Base-by-base conservation (phyloP, 495 filamentous ascomycete species). In the Trypethelium eluteriae region DNA sequence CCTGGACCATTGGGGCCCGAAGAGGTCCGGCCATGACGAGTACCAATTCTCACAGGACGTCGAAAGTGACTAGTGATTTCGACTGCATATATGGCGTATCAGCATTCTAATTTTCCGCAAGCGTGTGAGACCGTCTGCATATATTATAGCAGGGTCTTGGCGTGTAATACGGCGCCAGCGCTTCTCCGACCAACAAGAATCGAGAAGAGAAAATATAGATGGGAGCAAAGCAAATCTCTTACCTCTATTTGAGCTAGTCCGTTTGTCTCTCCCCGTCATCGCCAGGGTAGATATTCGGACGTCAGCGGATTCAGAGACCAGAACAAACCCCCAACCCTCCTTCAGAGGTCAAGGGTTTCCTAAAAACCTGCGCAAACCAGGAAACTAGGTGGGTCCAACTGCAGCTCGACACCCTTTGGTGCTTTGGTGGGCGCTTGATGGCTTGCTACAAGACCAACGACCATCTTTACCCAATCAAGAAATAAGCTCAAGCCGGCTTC, bases 21-120 rank as follows among this genome's bases (percentile, higher is more conserved):
- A 36, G 53, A 59, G 53, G 34, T 59, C 32, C 53, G 53, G 53
- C 3, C 53, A 59, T 59, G 53, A 36, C 53, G 53, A 59, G 53
- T 36, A 36, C 53, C 53, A 14, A 59, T 32, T 36, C 18, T 59
- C 6, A 59, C 53, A 10, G 53, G 53, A 7, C 53, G 53, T 34
- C 53, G 53, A 32, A n/a, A 59, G n/a, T 32, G 53, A 10, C 3
- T 36, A 10, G 53, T 18, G 18, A 11, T 59, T 36, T 59, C 53
- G 34, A 36, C 9, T 34, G 7, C 11, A 36, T 36, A 18, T 6
- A 7, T 9, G 18, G 14, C 14, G 53, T 7, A 59, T 59, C 14
- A 59, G 53, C 53, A 36, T 59, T 25, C 25, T 25, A 25, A 25
- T 25, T 25, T 25, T 25, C 25, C 25, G 25, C 25, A 25, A 25